Evolutionary conservation across 2,329 filamentous ascomycete species (phyloP), one percentile per base, ranked within the genome.

Genomic region (Ascochyta viciae-villosae): DNA sequence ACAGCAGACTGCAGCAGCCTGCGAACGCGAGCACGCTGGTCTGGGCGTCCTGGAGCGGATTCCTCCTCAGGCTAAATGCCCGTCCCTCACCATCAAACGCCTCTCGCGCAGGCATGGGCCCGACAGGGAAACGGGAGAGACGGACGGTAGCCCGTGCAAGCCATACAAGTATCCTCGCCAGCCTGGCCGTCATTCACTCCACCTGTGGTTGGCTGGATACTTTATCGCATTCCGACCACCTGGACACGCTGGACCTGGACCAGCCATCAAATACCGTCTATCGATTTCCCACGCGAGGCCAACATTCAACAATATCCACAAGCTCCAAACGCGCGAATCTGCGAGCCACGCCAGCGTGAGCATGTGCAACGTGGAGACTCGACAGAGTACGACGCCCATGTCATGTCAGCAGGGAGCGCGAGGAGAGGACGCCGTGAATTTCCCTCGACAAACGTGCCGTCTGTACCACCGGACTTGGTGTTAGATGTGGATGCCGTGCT

Each of bases 311-410:
- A 51, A 51, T 43, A 31, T 37, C 37, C 42, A 58, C 61, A 58
- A 60, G 23, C 35, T 47, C 57, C 50, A 51, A 55, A 51, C 42
- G 42, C 53, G 56, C 50, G 60, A 64, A 66, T 31, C 29, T 31
- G 64, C 64, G 61, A 66, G 53, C 47, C 61, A 53, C 50, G 54
- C 49, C 47, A 63, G 58, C 47, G 38, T 40, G 53, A 62, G 63
- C 60, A 56, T 61, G 70, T 74, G 73, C 73, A 67, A 75, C 72
- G 72, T 74, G 72, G 73, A 73, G 67, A 70, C 72, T 74, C 68
- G 69, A 74, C 57, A 66, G 65, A 56, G 70, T 70, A 59, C 70
- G 64, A 69, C 68, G 57, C 60, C 64, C 70, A 64, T 73, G 73
- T 71, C 71, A 73, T 66, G 67, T 64, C 67, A 68, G 67, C 66